Evolutionary conservation across 2,329 filamentous ascomycete genomes (phyloP).

Genomic region (Eutypella sp.): DNA sequence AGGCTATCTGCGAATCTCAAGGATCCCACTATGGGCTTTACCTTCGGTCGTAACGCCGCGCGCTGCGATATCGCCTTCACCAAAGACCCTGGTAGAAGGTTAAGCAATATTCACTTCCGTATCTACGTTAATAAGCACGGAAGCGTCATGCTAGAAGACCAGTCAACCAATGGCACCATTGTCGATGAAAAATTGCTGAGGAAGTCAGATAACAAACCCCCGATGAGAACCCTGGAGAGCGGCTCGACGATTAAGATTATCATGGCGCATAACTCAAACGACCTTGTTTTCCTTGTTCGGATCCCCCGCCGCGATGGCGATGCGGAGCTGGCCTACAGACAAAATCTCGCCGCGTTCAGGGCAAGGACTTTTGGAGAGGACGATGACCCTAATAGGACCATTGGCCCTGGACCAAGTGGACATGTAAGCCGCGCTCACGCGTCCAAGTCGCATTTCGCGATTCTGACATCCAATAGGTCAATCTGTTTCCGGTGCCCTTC

Average conservation of each 20-base stretch:
- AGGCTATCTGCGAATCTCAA: conserved; percentile 71
- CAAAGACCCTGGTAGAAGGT: conserved; percentile 62
- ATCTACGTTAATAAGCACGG: conserved; percentile 86
- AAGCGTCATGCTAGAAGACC: conserved; percentile 86
- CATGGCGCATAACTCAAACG: conserved; percentile 44
- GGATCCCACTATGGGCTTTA: conserved; percentile 67
- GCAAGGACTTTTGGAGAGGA: conserved; percentile 26
- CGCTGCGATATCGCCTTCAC: conserved; percentile 69
- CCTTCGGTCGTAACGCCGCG: conserved; percentile 72
- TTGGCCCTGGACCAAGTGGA: conserved; percentile 43
- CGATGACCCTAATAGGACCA: conserved; percentile 37
- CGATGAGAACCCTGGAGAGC: conserved; percentile 60
- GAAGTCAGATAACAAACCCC: conserved; percentile 36
- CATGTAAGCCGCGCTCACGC: conserved; percentile 30
- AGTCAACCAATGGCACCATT: conserved; percentile 91
- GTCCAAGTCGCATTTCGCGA: neutral
- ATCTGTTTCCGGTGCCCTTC: conserved; percentile 21
- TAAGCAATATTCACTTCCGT: conserved; percentile 95
- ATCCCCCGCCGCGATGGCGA: conserved; percentile 70
- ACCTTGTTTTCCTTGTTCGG: conserved; percentile 79
- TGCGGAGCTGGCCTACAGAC: conserved; percentile 59
- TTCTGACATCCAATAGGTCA: conserved; percentile 21
- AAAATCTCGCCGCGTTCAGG: conserved; percentile 67
- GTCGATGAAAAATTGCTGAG: conserved; percentile 70
- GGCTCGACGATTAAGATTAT: conserved; percentile 70